phyloP scores from a whole-genome alignment of 106 monocot species.

The Apostasia ramifera region DNA sequence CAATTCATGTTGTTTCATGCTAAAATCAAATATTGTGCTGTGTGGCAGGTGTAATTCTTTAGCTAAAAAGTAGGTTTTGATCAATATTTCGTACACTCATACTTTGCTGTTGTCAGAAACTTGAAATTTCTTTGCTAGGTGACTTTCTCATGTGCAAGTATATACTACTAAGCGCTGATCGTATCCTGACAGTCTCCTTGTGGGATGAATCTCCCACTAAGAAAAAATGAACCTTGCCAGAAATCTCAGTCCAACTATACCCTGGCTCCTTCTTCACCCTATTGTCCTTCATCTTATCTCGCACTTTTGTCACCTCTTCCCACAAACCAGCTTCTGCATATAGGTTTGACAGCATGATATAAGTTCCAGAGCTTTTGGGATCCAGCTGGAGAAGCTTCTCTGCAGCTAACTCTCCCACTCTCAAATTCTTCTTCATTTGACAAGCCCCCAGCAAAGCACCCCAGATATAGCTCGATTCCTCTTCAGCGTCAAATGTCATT shows the following conservation, averaged over 20 bases:
- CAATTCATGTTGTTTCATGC: no score
- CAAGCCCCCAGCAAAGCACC: slow-evolving; percentile 60
- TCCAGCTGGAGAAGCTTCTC: slow-evolving; percentile 44
- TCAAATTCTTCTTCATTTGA: slow-evolving; percentile 35
- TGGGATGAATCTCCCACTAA: slow-evolving; percentile 59
- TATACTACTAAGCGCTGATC: slow-evolving; percentile 34
- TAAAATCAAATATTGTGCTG: no score
- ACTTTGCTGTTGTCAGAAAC: not conserved
- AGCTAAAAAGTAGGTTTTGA: no score
- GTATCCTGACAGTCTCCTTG: slow-evolving; percentile 47
- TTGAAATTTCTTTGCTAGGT: not conserved
- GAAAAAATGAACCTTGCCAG: slow-evolving; percentile 53
- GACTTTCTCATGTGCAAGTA: slow-evolving; percentile 42
- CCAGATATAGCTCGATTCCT: slow-evolving; percentile 28
- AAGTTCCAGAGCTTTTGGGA: slow-evolving; percentile 51
- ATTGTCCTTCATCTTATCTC: slow-evolving; percentile 51
- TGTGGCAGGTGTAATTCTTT: no score
- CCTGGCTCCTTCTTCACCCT: slow-evolving; percentile 68
- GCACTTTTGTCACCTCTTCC: slow-evolving; percentile 50
- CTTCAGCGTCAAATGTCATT: slow-evolving; percentile 63
- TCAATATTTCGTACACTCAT: no score
- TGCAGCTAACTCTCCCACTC: slow-evolving; percentile 61
- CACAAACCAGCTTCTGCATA: slow-evolving; percentile 67
- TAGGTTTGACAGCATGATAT: slow-evolving; percentile 77
- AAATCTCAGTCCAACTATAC: slow-evolving; percentile 74